Conservation (phyloP, 2,329 filamentous ascomycete genomes). For the Botrytis tulipae region DNA sequence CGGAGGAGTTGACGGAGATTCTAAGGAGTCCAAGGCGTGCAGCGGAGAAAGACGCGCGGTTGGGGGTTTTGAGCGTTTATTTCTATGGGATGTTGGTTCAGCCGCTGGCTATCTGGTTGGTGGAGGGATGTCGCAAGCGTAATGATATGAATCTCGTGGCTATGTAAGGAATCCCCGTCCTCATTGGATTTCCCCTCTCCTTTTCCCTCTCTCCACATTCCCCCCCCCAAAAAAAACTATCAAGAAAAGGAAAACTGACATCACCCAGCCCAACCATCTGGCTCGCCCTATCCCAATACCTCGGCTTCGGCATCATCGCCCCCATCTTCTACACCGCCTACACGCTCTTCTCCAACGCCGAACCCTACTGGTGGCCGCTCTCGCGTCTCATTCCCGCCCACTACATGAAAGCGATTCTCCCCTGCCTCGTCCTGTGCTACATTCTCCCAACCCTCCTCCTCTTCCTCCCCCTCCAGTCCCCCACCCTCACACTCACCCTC, state of each 20-base stretch:
- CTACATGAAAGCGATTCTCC: conserved; percentile 7
- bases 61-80: neutral
- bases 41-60: neutral
- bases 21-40: neutral
- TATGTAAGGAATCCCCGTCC: neutral
- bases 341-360: conserved; percentile 5
- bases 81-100: conserved; percentile 3
- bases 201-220: no score
- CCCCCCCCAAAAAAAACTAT: no score
- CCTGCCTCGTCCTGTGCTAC: neutral
- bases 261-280: conserved; percentile 1
- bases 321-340: neutral
- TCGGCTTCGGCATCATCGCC: conserved; percentile 3
- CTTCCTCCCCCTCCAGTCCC: neutral
- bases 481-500: neutral
- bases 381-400: conserved; percentile 10
- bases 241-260: neutral
- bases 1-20: neutral
- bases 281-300: conserved; percentile 1
- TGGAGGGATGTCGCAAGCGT: conserved; percentile 7
- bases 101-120: neutral
- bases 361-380: conserved; percentile 15
- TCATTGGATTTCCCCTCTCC: no score
- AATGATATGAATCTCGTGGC: conserved; percentile 18
- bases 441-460: neutral